Conservation (phyloP, 768 basidiomycete genomes). For the Naganishia randhawae region DNA sequence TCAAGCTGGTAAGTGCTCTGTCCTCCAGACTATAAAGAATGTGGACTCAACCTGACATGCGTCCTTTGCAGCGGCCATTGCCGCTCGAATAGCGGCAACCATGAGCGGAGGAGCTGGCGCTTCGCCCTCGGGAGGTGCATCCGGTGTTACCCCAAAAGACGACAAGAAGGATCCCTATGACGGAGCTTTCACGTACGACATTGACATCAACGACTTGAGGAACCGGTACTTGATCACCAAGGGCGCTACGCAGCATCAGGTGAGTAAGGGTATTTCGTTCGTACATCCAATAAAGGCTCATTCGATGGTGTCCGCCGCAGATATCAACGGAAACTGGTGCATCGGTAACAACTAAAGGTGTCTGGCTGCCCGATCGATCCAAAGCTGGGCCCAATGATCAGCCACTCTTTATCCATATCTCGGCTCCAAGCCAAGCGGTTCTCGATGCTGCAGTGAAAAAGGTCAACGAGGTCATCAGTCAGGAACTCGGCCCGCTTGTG, state of each 20-base stretch:
- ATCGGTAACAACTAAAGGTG: conserved; percentile 84
- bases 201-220: conserved; percentile 93
- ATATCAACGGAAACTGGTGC: conserved; percentile 89
- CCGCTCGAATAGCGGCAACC: conserved; percentile 80
- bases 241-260: conserved; percentile 86
- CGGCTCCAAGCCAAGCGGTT: conserved; percentile 57
- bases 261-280: conserved; percentile 52
- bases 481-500: conserved; percentile 52
- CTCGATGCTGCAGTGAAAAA: conserved; percentile 51
- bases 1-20: conserved; percentile 60
- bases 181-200: conserved; percentile 79
- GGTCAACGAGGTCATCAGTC: conserved; percentile 52
- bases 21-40: background rate
- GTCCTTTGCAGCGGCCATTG: conserved; percentile 63
- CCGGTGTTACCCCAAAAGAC: conserved; percentile 52
- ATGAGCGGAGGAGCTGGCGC: conserved; percentile 31
- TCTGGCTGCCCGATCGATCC: conserved; percentile 89
- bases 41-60: background rate
- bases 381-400: conserved; percentile 91
- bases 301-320: conserved; percentile 53
- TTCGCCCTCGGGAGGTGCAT: conserved; percentile 40
- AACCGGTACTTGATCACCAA: conserved; percentile 94
- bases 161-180: conserved; percentile 64
- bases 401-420: conserved; percentile 87
- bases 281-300: background rate